Evolutionary conservation across 164 flowering plant genomes (phyloP).

Genomic region (Magnolia sinica): DNA sequence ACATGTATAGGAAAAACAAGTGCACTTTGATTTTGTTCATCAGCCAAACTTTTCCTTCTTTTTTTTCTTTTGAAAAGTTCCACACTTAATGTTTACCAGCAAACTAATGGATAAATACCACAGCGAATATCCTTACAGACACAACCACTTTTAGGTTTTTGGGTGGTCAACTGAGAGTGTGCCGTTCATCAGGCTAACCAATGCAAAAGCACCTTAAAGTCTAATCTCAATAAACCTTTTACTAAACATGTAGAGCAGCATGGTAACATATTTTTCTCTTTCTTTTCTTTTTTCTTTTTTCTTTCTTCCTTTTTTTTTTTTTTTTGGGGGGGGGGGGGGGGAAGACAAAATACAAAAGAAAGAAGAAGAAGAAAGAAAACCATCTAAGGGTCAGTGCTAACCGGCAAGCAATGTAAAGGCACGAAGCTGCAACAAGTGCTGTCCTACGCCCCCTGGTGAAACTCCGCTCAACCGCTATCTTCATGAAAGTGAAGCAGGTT

Average conservation of each 20-base stretch:
- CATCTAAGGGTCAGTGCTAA: constrained; percentile 23
- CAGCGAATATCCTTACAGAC: no score
- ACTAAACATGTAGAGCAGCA: background rate
- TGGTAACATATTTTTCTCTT: background rate
- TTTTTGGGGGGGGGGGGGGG: background rate
- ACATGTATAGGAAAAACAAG: no score
- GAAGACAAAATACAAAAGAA: background rate
- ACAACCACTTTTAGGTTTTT: no score
- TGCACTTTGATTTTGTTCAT: no score
- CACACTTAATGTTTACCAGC: no score
- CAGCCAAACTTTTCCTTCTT: no score
- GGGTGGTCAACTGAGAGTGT: no score
- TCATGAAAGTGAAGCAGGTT: constrained; percentile 20
- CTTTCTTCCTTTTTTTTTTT: no score
- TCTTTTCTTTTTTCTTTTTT: no score
- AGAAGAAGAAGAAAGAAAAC: background rate
- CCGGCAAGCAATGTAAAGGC: constrained; percentile 89
- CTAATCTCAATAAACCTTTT: background rate
- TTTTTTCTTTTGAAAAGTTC: no score
- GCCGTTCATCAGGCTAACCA: background rate
- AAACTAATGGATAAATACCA: no score
- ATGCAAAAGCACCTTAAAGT: background rate
- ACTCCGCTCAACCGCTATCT: constrained; percentile 73
- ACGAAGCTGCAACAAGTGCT: constrained; percentile 72
- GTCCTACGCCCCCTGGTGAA: constrained; percentile 81